A percentile compares a stretch with the other conserved stretches of the same genome.
phyloP scores from a whole-genome alignment of 805 yeast species.

The Candida loeiensis region DNA sequence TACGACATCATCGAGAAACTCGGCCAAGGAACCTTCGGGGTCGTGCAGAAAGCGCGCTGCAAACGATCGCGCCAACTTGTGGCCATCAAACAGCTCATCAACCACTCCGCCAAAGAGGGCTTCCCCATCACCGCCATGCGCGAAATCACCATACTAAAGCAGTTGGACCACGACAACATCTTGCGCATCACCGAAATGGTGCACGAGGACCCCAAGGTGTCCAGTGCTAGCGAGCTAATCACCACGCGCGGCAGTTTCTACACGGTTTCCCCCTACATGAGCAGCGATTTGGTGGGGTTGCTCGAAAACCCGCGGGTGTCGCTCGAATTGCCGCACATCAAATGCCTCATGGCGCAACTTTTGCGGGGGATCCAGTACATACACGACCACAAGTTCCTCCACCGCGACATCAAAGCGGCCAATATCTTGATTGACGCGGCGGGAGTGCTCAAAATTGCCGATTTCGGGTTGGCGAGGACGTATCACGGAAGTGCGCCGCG shows the following conservation, averaged over 20 bases:
- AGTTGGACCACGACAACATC: slow-evolving; percentile 64
- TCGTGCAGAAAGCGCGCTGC: slow-evolving; percentile 75
- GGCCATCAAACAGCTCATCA: slow-evolving; percentile 83
- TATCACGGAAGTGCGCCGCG: slow-evolving; percentile 63
- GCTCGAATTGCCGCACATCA: slow-evolving; percentile 65
- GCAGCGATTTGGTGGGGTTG: slow-evolving; percentile 86
- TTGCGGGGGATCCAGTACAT: slow-evolving; percentile 78
- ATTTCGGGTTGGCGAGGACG: slow-evolving; percentile 87
- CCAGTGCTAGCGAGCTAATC: slow-evolving; percentile 31
- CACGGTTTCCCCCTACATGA: slow-evolving; percentile 91
- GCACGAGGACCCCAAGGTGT: slow-evolving; percentile 36
- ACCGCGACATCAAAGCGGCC: slow-evolving; percentile 96
- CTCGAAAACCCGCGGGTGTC: slow-evolving; percentile 71
- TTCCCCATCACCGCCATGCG: slow-evolving; percentile 95
- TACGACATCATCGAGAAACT: slow-evolving; percentile 35
- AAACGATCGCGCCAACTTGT: slow-evolving; percentile 56
- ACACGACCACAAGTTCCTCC: slow-evolving; percentile 59
- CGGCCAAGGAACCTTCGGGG: slow-evolving; percentile 53
- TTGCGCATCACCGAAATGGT: slow-evolving; percentile 79
- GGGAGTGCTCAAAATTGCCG: slow-evolving; percentile 87
- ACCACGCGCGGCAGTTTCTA: slow-evolving; percentile 53
- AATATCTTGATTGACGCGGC: slow-evolving; percentile 74
- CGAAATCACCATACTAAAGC: slow-evolving; percentile 80
- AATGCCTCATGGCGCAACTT: slow-evolving; percentile 77
- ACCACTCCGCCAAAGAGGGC: slow-evolving; percentile 72